Base-by-base conservation (phyloP, 2,329 filamentous ascomycete species). In the Fusarium secorum region DNA sequence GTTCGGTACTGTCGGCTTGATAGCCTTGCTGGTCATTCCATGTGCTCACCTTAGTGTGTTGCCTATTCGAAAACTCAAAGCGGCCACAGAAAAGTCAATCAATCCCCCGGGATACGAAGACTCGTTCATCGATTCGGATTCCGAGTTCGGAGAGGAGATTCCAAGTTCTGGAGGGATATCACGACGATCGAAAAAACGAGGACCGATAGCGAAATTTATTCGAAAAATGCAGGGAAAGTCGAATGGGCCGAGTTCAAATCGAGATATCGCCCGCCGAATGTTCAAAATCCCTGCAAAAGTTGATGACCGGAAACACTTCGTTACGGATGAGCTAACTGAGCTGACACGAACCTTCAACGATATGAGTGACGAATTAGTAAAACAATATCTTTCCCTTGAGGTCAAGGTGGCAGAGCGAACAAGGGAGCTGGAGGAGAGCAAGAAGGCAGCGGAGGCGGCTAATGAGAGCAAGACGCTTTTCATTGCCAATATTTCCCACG, bases 401-500 rank as follows among this genome's bases (percentile, higher is more conserved):
- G 90, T 95, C 61, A 91, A 95, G 74, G 95, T 98, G 2, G 89
- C 89, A 11, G 90, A 95, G 78, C 87, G 95, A 60, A 98, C 95
- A 1, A 88, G 88, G 38, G 93, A 98, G 79, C 85, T 98, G 1
- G 94, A 97, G 77, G 89, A 93, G 67, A 97, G 92, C 83, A 97
- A 97, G 79, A 93, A 94, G 81, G 93, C 94, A 3, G 95, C 95
- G 3, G 95, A 97, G 80, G 92, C 93, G n/a, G 95, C 95, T 7
- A 98, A 97, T 75, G 93, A 97, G 81, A 97, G 93, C 85, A 99
- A 99, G 83, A 98, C 96, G 0, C 85, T 98, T 13, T 98, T 98
- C 82, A 97, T 99, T 70, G 96, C 96, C 22, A 98, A 98, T 75
- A 97, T 98, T 54, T 91, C 89, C 2, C 89, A 91, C 74, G 89